Percentiles rank a stretch among this genome's conserved stretches.
phyloP scores from a whole-genome alignment of 2,329 filamentous ascomycete genomes.

The Aspergillus awamori region DNA sequence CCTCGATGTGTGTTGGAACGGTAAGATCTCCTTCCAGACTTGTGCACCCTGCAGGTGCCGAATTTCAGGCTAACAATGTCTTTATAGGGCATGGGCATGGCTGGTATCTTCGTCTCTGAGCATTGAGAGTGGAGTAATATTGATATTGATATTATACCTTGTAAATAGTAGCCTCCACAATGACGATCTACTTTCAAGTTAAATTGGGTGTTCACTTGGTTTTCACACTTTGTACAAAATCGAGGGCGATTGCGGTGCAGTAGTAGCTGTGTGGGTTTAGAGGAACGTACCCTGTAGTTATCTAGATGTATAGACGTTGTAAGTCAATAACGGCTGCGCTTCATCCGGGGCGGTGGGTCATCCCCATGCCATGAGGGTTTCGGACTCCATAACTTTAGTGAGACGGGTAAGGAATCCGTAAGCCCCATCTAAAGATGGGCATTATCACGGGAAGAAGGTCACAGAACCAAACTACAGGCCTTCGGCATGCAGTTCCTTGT shows the following conservation, averaged over 20 bases:
- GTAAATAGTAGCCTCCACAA: constrained; percentile 4
- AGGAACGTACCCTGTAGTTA: not conserved
- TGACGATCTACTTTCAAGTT: not conserved
- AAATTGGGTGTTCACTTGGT: not conserved
- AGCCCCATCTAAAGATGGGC: not conserved
- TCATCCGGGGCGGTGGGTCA: constrained; percentile 2
- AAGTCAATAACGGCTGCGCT: not conserved
- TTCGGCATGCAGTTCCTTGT: not conserved
- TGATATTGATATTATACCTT: not conserved
- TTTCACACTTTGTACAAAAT: not conserved
- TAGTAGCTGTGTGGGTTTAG: not conserved
- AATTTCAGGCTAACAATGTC: not conserved
- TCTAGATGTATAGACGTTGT: not conserved
- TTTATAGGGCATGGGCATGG: constrained; percentile 68
- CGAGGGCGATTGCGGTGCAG: not conserved
- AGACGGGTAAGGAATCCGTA: not conserved
- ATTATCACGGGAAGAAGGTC: not conserved
- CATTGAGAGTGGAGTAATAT: constrained; percentile 48
- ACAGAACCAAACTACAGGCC: not conserved
- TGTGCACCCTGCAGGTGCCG: not conserved
- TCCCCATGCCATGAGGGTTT: not conserved
- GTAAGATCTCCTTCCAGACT: constrained; percentile 58
- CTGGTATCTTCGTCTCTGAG: constrained; percentile 89
- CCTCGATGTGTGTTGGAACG: constrained; percentile 92
- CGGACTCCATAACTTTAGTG: not conserved